These are phyloP conservation scores for Nepenthes mirabilis DNA, from an alignment of 148 eudicot genomes.

Conservation along the genomic window DNA sequence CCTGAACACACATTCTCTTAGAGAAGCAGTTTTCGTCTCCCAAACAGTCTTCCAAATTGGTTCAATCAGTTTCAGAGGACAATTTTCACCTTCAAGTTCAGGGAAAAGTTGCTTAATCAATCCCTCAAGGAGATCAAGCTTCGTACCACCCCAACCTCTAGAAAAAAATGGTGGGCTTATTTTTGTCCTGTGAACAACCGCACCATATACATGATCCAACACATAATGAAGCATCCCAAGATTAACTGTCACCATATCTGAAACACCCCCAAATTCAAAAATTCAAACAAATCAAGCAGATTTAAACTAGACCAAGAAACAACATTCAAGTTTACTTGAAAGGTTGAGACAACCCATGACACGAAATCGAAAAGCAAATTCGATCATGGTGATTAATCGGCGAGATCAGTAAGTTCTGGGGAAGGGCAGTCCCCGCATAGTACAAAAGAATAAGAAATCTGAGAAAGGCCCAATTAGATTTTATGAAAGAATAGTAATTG, in stretches of 20 bases:
- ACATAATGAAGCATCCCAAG: constrained; percentile 87
- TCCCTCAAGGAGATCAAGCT: constrained; percentile 74
- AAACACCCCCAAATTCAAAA: background rate
- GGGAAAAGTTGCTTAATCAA: constrained; percentile 72
- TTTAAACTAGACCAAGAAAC: background rate
- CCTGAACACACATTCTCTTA: constrained; percentile 77
- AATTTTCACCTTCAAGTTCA: constrained; percentile 57
- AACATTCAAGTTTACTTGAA: background rate
- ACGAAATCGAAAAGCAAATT: background rate
- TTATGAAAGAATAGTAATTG: background rate
- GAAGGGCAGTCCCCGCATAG: background rate
- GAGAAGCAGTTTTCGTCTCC: constrained; percentile 66
- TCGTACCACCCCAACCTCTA: constrained; percentile 85
- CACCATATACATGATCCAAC: constrained; percentile 94
- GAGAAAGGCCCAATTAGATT: background rate
- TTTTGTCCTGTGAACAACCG: constrained; percentile 81
- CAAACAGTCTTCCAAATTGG: constrained; percentile 85
- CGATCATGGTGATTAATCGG: background rate
- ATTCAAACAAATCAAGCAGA: background rate
- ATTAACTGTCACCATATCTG: constrained; percentile 58
- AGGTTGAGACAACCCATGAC: background rate
- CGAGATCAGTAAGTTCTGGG: background rate
- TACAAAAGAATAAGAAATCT: background rate
- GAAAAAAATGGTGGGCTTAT: constrained; percentile 86
- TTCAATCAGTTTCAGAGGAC: constrained; percentile 64